Evolutionary conservation across 805 yeast species (phyloP).

Genomic region (Groenewaldozyma tartarivorans): DNA sequence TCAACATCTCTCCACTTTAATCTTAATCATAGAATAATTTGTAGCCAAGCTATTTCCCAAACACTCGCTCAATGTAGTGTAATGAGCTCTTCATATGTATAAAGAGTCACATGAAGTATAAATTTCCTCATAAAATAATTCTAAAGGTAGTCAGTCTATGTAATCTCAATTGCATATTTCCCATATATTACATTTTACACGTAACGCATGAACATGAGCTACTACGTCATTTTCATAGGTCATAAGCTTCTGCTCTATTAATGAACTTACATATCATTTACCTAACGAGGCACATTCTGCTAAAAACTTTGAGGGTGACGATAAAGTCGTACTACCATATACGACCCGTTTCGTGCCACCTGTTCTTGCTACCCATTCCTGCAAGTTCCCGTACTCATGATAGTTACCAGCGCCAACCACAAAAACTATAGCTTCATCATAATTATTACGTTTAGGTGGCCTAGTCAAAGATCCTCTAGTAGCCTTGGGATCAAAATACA

Average conservation of each 20-base stretch:
- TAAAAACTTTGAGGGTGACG: conserved; percentile 24
- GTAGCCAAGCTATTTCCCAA: no score
- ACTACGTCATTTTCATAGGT: background rate
- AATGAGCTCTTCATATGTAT: no score
- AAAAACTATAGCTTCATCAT: conserved; percentile 77
- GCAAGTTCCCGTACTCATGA: conserved; percentile 85
- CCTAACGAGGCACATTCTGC: conserved; percentile 27
- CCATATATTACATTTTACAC: no score
- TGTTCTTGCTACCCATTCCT: conserved; percentile 60
- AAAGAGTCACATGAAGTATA: no score
- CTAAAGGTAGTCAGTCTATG: no score
- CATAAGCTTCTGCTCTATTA: conserved; percentile 1
- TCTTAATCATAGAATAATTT: no score
- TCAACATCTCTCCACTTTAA: no score
- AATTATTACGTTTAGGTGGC: conserved; percentile 76
- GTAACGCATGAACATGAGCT: no score
- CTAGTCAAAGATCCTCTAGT: conserved; percentile 84
- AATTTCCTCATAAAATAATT: no score
- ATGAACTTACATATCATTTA: conserved; percentile 5
- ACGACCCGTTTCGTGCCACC: conserved; percentile 46
- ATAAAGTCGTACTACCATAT: conserved; percentile 77
- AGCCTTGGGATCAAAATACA: conserved; percentile 79
- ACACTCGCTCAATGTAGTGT: no score
- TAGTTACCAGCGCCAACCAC: conserved; percentile 97
- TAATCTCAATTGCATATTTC: no score